Evolutionary conservation across 2,329 filamentous ascomycete genomes (phyloP).

Genomic region (Colletotrichum tamarilloi): DNA sequence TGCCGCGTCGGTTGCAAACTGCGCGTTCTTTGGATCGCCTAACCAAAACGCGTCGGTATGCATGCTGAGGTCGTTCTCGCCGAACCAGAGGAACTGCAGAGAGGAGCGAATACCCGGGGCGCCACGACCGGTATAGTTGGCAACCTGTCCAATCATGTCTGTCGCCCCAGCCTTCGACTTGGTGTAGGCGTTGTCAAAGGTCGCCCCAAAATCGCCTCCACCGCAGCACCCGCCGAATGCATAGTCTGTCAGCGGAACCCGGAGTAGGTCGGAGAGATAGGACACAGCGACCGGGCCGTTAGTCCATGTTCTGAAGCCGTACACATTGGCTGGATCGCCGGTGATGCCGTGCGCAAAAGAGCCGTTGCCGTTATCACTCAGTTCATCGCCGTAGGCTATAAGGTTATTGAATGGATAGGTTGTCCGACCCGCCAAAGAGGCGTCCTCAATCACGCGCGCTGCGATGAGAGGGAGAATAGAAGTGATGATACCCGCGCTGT

Average conservation of each 20-base stretch:
- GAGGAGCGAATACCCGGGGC: background rate
- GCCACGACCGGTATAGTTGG: background rate
- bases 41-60: conserved; percentile 18
- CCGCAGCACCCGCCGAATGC: conserved; percentile 10
- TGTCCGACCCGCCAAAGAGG: background rate
- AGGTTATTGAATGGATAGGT: background rate
- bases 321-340: conserved; percentile 11
- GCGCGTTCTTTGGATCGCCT: conserved; percentile 3
- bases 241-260: background rate
- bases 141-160: background rate
- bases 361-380: background rate
- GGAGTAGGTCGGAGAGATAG: conserved; percentile 18
- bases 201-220: conserved; percentile 13
- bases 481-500: background rate
- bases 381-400: background rate
- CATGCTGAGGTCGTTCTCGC: conserved; percentile 8
- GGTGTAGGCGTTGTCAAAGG: conserved; percentile 18
- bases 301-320: conserved; percentile 18
- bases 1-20: conserved; percentile 5
- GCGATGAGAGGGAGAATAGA: background rate
- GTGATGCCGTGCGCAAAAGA: background rate
- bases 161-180: conserved; percentile 10
- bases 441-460: background rate
- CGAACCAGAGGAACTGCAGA: background rate
- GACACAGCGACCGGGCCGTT: conserved; percentile 19